Evolutionary conservation across 371 early-diverging fungal genomes (phyloP).

Genomic region (Haplosporangium sp.): DNA sequence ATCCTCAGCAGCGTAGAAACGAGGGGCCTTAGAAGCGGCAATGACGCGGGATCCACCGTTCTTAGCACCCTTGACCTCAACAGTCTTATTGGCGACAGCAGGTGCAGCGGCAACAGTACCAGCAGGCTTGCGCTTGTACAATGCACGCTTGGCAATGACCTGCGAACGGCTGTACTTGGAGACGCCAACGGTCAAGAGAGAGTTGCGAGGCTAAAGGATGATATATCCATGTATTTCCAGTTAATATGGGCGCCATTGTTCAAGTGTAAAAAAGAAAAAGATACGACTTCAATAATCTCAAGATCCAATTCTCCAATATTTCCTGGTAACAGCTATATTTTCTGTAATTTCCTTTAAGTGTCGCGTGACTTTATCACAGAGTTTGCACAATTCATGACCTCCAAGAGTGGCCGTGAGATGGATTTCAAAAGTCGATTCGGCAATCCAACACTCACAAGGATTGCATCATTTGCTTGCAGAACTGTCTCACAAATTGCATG

Average conservation of each 20-base stretch:
- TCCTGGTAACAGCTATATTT: no score
- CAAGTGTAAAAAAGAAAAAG: neutral
- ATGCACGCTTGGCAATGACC: conserved; percentile 85
- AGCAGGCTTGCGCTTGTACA: conserved; percentile 85
- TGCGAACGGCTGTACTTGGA: conserved; percentile 85
- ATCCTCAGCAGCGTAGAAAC: conserved; percentile 92
- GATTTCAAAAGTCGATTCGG: neutral
- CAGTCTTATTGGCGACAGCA: conserved; percentile 74
- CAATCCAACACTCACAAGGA: neutral
- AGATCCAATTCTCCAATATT: neutral
- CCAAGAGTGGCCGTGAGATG: neutral
- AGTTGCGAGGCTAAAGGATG: conserved; percentile 79
- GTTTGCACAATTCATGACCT: no score
- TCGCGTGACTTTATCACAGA: no score
- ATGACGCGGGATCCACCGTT: conserved; percentile 86
- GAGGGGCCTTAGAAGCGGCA: conserved; percentile 78
- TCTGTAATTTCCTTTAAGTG: no score
- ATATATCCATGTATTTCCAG: conserved; percentile 14
- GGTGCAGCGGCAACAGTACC: conserved; percentile 65
- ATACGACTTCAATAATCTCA: neutral
- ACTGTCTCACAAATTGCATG: neutral
- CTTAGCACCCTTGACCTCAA: conserved; percentile 84
- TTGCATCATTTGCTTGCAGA: neutral
- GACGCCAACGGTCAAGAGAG: conserved; percentile 86
- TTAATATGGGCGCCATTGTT: neutral